Evolutionary conservation across 805 yeast species (phyloP).

Genomic region (Pichia heedii): DNA sequence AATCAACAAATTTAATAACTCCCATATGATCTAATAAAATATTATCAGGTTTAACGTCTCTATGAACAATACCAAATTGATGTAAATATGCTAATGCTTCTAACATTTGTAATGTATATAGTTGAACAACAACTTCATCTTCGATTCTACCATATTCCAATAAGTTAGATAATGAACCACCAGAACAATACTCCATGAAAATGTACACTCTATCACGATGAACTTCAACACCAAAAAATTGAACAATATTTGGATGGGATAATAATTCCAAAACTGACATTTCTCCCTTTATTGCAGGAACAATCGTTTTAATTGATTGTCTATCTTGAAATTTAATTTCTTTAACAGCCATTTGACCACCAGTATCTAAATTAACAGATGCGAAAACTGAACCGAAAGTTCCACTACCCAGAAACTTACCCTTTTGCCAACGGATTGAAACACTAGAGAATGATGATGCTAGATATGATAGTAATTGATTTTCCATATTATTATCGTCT

Average conservation of each 20-base stretch:
- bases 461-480: conserved; percentile 74
- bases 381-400: conserved; percentile 92
- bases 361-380: conserved; percentile 87
- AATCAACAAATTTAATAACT: conserved; percentile 90
- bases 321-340: conserved; percentile 87
- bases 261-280: conserved; percentile 94
- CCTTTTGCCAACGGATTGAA: conserved; percentile 96
- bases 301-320: conserved; percentile 73
- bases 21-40: conserved; percentile 85
- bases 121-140: conserved; percentile 87
- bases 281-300: conserved; percentile 87
- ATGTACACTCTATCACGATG: conserved; percentile 92
- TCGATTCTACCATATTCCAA: conserved; percentile 90
- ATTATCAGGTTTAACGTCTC: conserved; percentile 95
- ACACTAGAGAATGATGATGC: conserved; percentile 86
- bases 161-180: conserved; percentile 82
- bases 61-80: conserved; percentile 90
- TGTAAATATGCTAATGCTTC: conserved; percentile 94
- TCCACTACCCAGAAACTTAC: conserved; percentile 89
- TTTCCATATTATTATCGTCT: conserved; percentile 80
- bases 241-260: conserved; percentile 93
- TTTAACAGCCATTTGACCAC: conserved; percentile 94
- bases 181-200: conserved; percentile 96
- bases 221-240: conserved; percentile 94
- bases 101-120: conserved; percentile 82